These are phyloP conservation scores for Parietaria judaica DNA, from an alignment of 306 rosid genomes.

Conservation along the genomic window DNA sequence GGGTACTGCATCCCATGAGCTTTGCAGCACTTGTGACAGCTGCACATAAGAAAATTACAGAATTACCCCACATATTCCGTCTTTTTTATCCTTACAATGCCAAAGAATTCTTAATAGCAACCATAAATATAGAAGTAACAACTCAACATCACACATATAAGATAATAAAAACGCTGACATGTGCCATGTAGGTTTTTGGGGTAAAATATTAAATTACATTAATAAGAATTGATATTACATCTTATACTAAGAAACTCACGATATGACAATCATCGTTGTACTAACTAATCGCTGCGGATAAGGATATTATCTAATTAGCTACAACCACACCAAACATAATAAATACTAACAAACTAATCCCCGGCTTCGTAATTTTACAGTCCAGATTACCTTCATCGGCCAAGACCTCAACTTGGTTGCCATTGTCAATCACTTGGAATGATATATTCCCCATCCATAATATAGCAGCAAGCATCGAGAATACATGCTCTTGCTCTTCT, in stretches of 20 bases:
- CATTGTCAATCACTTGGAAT: constrained; percentile 53
- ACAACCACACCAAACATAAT: no score
- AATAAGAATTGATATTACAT: no score
- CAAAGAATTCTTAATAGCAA: not conserved
- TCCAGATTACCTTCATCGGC: constrained; percentile 63
- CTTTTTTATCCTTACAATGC: not conserved
- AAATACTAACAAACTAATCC: no score
- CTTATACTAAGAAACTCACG: no score
- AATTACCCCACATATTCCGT: constrained; percentile 13
- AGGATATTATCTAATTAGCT: no score
- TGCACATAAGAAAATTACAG: constrained; percentile 32
- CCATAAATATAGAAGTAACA: not conserved
- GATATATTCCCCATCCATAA: constrained; percentile 95
- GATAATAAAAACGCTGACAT: not conserved
- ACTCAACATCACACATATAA: no score
- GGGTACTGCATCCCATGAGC: constrained; percentile 74
- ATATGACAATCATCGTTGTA: not conserved
- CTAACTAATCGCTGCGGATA: no score
- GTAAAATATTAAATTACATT: no score
- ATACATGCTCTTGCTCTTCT: constrained; percentile 69
- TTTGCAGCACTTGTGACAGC: constrained; percentile 58
- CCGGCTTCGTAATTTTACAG: no score
- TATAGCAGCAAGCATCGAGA: constrained; percentile 63
- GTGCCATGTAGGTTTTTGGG: no score
- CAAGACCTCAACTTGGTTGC: constrained; percentile 65